Evolutionary conservation across 1,139 yeast genomes (phyloP).

Genomic region (Martiniozyma asiatica): DNA sequence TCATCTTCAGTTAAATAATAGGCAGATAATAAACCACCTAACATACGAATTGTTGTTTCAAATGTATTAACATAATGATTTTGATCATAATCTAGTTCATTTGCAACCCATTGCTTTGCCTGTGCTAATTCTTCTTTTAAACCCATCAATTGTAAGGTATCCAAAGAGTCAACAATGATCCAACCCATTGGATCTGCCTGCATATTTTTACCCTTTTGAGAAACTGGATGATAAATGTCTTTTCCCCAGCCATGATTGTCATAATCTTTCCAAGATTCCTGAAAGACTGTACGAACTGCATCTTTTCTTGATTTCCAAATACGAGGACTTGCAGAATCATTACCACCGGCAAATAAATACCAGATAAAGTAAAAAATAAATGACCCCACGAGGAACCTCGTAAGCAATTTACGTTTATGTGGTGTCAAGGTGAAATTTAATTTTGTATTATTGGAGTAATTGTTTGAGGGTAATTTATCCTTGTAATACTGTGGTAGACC

Average conservation of each 20-base stretch:
- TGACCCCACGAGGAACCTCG: not conserved
- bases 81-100: slow-evolving; percentile 45
- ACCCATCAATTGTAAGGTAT: slow-evolving; percentile 75
- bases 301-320: slow-evolving; percentile 35
- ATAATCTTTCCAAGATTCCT: slow-evolving; percentile 73
- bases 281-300: slow-evolving; percentile 52
- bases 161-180: slow-evolving; percentile 87
- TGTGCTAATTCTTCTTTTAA: slow-evolving; percentile 49
- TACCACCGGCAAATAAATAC: not conserved
- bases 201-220: slow-evolving; percentile 60
- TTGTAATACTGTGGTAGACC: slow-evolving; percentile 29
- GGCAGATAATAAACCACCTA: slow-evolving; percentile 84
- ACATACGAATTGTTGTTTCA: slow-evolving; percentile 88
- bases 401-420: not conserved
- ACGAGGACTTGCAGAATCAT: slow-evolving; percentile 1
- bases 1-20: slow-evolving; percentile 44
- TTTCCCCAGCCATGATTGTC: slow-evolving; percentile 74
- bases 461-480: slow-evolving; percentile 24
- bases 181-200: slow-evolving; percentile 64
- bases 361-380: not conserved
- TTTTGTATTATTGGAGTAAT: not conserved
- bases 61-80: slow-evolving; percentile 73
- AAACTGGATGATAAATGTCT: slow-evolving; percentile 55
- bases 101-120: slow-evolving; percentile 66
- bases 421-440: not conserved